These are phyloP conservation scores for Pseudogymnoascus sp. DNA, from an alignment of 2,329 filamentous ascomycete genomes.

Conservation along the genomic window DNA sequence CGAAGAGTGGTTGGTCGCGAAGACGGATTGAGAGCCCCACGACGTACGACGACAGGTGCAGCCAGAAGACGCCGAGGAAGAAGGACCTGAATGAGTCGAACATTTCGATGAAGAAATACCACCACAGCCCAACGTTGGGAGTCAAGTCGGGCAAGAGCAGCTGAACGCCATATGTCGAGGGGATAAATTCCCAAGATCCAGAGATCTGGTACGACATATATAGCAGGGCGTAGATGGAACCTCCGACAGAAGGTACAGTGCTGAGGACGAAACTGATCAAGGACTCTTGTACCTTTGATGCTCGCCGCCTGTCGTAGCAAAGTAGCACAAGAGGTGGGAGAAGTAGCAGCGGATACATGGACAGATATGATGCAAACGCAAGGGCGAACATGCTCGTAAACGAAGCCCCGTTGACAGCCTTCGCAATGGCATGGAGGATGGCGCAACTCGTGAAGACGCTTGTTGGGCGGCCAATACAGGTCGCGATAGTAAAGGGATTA, in stretches of 20 bases:
- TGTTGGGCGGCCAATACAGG: constrained; percentile 83
- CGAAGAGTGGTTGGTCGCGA: constrained; percentile 77
- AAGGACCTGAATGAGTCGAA: constrained; percentile 97
- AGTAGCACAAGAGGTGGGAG: constrained; percentile 76
- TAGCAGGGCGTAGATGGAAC: constrained; percentile 55
- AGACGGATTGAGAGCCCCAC: constrained; percentile 77
- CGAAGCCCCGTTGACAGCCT: constrained; percentile 66
- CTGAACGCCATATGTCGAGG: constrained; percentile 87
- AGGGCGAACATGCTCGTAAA: constrained; percentile 76
- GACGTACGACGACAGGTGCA: constrained; percentile 86
- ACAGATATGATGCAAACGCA: constrained; percentile 81
- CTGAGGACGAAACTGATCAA: constrained; percentile 44
- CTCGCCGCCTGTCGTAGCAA: constrained; percentile 56
- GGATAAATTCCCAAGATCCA: constrained; percentile 79
- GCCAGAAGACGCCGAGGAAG: constrained; percentile 96
- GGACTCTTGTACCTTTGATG: constrained; percentile 29
- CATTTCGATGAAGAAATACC: constrained; percentile 99
- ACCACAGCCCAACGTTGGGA: constrained; percentile 94
- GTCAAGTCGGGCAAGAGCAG: constrained; percentile 85
- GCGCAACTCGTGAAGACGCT: constrained; percentile 83
- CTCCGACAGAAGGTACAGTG: constrained; percentile 46
- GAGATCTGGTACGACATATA: constrained; percentile 66
- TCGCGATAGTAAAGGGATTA: constrained; percentile 88
- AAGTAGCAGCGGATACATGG: constrained; percentile 82
- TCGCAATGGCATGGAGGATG: constrained; percentile 74